Base-by-base conservation (phyloP, 331 rosid species). In the Cydonia oblonga region DNA sequence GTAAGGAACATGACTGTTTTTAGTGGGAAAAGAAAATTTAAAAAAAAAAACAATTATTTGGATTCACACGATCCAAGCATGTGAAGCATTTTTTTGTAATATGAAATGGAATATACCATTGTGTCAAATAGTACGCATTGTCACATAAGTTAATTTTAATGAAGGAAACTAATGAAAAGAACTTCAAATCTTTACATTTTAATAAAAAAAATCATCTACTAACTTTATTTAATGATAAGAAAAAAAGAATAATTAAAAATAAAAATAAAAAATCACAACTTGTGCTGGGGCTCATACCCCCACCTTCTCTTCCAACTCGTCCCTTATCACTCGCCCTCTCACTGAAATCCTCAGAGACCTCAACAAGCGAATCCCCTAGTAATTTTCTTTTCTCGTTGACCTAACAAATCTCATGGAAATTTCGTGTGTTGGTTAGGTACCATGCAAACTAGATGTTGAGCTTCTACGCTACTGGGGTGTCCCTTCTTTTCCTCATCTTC, bases 361-460 rank as follows among this genome's bases (percentile, higher is more conserved):
- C n/a, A 90, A 90, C 64, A 93, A 90, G 84, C 78, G 88, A 72
- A 90, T 92, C 73, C 96, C 97, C 63, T 90, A 97, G 98, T 88
- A 70, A 8, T 44, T 32, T 32, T 64, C 20, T 24, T 29, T 51
- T 24, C 5, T 20, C 35, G 4, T 23, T 57, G 9, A 25, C 5
- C 26, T 1, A 15, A 12, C 7, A 13, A n/a, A 38, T 22, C 29
- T 38, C 64, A 7, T 2, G 56, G 7, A 22, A 20, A 18, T 23
- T 49, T 76, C 29, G 28, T 69, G 59, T 30, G 0, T 54, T 30
- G 40, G 20, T 18, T 60, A 91, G 96, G 96, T 92, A 84, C 82
- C 98, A 90, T 81, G 98, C 97, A 8, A 93, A 90, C 64, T 80
- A 93, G 82, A 93, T 93, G 96, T 72, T 93, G 85, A 93, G 96